Base-by-base conservation (phyloP, 2,329 filamentous ascomycete genomes). In the Phialocephala sp. region DNA sequence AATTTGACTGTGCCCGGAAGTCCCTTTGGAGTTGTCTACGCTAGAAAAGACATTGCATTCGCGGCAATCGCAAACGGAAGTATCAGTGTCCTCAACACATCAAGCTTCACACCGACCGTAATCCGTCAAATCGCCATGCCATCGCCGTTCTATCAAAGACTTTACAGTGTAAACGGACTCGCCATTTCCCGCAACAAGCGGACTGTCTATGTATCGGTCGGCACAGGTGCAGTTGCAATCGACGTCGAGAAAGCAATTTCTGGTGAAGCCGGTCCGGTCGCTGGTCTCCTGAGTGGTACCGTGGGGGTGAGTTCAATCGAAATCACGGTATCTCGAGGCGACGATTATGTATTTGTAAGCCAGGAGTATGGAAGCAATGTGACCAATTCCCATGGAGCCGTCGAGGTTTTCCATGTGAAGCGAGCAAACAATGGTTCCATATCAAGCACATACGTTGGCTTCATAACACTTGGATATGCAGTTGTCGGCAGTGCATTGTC, bases 401-500 rank as follows among this genome's bases (percentile, higher is more conserved):
- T 64, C 37, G 62, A 64, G 22, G 56, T 59, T 20, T 59, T 59
- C 27, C 18, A 54, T 3, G 27, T 59, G 18, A 5, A 64, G 11
- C 62, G 43, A 18, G 32, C 41, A n/a, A 39, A 8, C 4, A 59
- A 59, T 43, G 55, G 55, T 4, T 52, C 62, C 5, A 39, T 64
- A 14, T 64, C 62, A 8, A 64, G 43, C 62, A 60, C 41, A 52
- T 59, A 52, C 35, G 12, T 64, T 6, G 39, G 62, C 24, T 61
- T 37, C 59, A 61, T 61, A 18, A 22, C 41, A 4, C 59, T 61
- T 52, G 59, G 32, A 12, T 14, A 20, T 41, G 20, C 9, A 43
- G 62, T 64, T 32, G 56, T 64, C 15, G 56, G 62, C 18, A 54
- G 15, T 6, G 56, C 56, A 32, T 54, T 64, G 14, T 64, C 56